Conservation (phyloP, 176 grass and related monocot species). For the Pharus latifolius region DNA sequence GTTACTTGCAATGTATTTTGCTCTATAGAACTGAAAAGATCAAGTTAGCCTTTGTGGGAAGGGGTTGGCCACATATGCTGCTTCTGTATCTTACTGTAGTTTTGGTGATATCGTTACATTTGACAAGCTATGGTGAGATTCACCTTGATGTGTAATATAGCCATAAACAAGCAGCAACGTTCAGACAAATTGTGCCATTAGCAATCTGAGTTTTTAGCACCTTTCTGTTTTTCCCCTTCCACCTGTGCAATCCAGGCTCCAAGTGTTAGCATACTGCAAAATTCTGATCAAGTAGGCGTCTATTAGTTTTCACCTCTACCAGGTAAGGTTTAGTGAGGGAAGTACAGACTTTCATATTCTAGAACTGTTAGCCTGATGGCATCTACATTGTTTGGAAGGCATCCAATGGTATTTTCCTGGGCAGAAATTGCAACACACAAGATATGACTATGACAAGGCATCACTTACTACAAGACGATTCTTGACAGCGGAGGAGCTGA, state of each 20-base stretch:
- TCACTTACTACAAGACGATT: too few species aligned
- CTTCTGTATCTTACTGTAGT: slow-evolving; percentile 30
- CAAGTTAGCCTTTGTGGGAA: slow-evolving; percentile 23
- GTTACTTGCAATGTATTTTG: slow-evolving; percentile 32
- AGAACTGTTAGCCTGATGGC: too few species aligned
- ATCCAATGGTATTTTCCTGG: too few species aligned
- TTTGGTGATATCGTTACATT: slow-evolving; percentile 3
- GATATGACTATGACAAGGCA: too few species aligned
- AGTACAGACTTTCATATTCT: too few species aligned
- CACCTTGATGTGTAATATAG: slow-evolving; percentile 30
- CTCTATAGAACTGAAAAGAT: slow-evolving; percentile 14
- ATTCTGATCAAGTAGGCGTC: too few species aligned
- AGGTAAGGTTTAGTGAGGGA: too few species aligned
- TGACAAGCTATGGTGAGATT: slow-evolving; percentile 20
- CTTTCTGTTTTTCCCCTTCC: not conserved
- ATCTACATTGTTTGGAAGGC: too few species aligned
- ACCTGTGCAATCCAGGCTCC: not conserved
- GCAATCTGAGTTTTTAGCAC: not conserved
- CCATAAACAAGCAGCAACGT: slow-evolving; percentile 40
- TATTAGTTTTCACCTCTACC: too few species aligned
- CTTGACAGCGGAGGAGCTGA: too few species aligned
- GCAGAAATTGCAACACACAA: too few species aligned
- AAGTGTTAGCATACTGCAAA: too few species aligned
- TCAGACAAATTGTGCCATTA: not conserved
- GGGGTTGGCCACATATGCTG: slow-evolving; percentile 7